These are phyloP conservation scores for Pseudomonodictys pantanalensis DNA, from an alignment of 495 filamentous ascomycete species.

Conservation along the genomic window DNA sequence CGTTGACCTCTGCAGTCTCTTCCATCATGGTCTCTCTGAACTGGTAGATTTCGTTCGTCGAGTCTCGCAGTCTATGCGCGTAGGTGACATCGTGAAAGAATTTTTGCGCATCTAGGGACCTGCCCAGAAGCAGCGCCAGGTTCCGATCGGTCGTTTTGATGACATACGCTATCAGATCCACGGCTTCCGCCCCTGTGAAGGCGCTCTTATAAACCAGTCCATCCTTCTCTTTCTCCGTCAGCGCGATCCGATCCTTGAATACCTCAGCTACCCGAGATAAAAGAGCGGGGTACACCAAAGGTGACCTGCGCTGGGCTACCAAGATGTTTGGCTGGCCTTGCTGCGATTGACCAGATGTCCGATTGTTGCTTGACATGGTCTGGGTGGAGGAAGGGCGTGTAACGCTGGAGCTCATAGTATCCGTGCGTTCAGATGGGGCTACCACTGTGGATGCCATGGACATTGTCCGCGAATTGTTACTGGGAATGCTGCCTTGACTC, in stretches of 20 bases:
- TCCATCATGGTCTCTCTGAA: slow-evolving; percentile 92
- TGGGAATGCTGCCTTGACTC: slow-evolving; percentile 41
- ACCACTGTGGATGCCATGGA: slow-evolving; percentile 84
- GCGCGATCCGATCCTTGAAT: slow-evolving; percentile 78
- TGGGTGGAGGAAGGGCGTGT: slow-evolving; percentile 41
- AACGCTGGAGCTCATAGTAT: slow-evolving; percentile 38
- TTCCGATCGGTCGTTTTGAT: slow-evolving; percentile 97
- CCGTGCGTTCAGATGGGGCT: slow-evolving; percentile 42
- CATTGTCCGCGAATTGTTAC: slow-evolving; percentile 65
- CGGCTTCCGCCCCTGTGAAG: slow-evolving; percentile 90
- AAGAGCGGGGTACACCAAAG: slow-evolving; percentile 88
- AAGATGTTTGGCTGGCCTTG: slow-evolving; percentile 45
- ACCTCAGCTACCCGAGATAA: slow-evolving; percentile 86
- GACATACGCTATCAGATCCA: slow-evolving; percentile 89
- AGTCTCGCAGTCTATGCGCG: slow-evolving; percentile 91
- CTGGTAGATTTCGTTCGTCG: slow-evolving; percentile 86
- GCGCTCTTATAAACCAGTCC: slow-evolving; percentile 94
- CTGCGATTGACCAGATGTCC: slow-evolving; percentile 10
- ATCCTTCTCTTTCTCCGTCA: slow-evolving; percentile 91
- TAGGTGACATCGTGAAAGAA: slow-evolving; percentile 99
- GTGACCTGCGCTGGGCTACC: slow-evolving; percentile 57
- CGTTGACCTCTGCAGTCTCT: slow-evolving; percentile 85
- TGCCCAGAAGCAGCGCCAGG: slow-evolving; percentile 85
- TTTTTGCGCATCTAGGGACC: slow-evolving; percentile 95
- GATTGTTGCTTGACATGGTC: slow-evolving; percentile 42